Conservation (phyloP, 768 basidiomycete species). For the Pisolithus microcarpus region DNA sequence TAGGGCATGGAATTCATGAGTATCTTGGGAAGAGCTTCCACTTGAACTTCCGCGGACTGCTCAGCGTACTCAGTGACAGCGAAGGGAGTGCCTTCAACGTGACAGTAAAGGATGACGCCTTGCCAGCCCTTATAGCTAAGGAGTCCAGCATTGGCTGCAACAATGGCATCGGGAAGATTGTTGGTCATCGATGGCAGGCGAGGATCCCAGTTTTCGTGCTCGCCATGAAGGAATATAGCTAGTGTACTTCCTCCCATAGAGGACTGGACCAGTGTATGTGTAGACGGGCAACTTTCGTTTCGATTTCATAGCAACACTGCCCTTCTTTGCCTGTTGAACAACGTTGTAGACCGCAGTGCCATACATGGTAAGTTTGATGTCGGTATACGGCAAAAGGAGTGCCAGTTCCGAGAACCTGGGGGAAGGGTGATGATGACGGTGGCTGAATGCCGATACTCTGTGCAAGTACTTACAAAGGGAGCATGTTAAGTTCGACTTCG, state of each 20-base stretch:
- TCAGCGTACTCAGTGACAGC: conserved; percentile 32
- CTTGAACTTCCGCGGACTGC: conserved; percentile 28
- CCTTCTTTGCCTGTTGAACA: conserved; percentile 25
- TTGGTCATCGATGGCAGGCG: conserved; percentile 13
- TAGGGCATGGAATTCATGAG: conserved; percentile 19
- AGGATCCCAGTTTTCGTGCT: conserved; percentile 21
- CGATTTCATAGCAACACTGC: conserved; percentile 26
- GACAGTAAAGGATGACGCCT: conserved; percentile 27
- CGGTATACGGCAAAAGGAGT: conserved; percentile 37
- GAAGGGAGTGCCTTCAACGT: conserved; percentile 23
- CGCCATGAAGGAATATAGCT: conserved; percentile 29
- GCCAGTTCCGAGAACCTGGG: conserved; percentile 42
- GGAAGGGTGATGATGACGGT: background rate
- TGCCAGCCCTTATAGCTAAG: conserved; percentile 32
- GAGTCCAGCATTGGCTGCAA: conserved; percentile 36
- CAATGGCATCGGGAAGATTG: conserved; percentile 33
- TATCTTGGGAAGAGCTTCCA: conserved; percentile 24
- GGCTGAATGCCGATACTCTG: background rate
- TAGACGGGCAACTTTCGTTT: conserved; percentile 25
- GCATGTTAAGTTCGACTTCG: conserved; percentile 33
- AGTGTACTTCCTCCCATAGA: conserved; percentile 33
- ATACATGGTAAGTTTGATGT: conserved; percentile 37
- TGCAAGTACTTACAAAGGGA: conserved; percentile 31
- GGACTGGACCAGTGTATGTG: conserved; percentile 30
- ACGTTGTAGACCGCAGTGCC: conserved; percentile 28